These are phyloP conservation scores for Plicaturopsis crispa DNA, from an alignment of 768 basidiomycete species.

Conservation along the genomic window DNA sequence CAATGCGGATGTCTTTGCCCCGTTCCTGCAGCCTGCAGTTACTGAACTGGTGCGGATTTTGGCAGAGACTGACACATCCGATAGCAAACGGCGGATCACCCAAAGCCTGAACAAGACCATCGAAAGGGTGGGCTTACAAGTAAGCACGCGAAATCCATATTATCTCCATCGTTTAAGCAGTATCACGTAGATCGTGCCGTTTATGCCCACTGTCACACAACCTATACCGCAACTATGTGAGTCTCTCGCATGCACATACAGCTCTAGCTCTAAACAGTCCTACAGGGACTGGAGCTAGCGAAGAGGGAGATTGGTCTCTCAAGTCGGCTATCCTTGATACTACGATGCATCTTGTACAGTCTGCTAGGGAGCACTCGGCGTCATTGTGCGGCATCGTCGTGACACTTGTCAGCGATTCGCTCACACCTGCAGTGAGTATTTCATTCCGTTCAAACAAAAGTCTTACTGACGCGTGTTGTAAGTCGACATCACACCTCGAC, in stretches of 20 bases:
- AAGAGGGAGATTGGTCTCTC: conserved; percentile 67
- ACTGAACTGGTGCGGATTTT: conserved; percentile 64
- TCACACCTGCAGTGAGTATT: conserved; percentile 44
- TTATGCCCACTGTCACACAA: conserved; percentile 48
- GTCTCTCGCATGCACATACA: conserved; percentile 17
- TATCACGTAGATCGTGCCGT: conserved; percentile 53
- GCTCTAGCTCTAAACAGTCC: conserved; percentile 9
- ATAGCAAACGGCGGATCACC: conserved; percentile 72
- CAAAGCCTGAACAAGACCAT: conserved; percentile 64
- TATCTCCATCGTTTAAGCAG: neutral
- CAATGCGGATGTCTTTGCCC: conserved; percentile 53
- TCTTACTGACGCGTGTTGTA: conserved; percentile 11
- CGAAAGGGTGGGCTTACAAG: conserved; percentile 32
- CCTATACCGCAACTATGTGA: conserved; percentile 70
- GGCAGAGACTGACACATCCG: conserved; percentile 65
- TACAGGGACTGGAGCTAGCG: conserved; percentile 62
- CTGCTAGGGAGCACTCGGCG: conserved; percentile 55
- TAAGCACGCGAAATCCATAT: conserved; percentile 12
- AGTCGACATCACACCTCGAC: conserved; percentile 63
- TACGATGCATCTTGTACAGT: conserved; percentile 32
- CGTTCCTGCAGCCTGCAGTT: conserved; percentile 54
- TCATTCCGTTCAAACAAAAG: too few relatives aligned
- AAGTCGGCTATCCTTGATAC: too few relatives aligned
- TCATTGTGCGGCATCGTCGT: conserved; percentile 48
- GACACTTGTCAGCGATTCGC: conserved; percentile 57